Base-by-base conservation (phyloP, 2,329 filamentous ascomycete genomes). In the Cryphonectria parasitica region DNA sequence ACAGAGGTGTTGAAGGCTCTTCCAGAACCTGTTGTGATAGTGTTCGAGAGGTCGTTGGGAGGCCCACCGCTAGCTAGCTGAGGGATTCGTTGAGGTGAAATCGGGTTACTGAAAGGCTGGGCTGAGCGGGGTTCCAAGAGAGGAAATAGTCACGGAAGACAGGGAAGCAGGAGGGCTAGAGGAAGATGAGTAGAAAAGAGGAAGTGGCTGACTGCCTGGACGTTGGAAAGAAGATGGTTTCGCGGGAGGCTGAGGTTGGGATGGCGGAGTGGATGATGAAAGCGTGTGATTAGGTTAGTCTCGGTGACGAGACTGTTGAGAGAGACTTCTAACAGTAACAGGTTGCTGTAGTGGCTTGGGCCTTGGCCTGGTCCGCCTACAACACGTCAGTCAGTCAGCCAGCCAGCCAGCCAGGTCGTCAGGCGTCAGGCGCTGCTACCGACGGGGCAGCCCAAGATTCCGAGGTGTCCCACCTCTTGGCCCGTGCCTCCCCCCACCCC, bases 1-100 rank as follows among this genome's bases (percentile, higher is more conserved):
- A 77, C 86, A 80, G 54, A 75, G 71, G 70, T 74, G 75, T 74
- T 75, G 74, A 73, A 25, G 58, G 36, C n/a, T 36, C 11, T 31
- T 31, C 54, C 25, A 31, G 25, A 34, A 45, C 25, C 66, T 71
- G 58, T 62, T 60, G 65, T 41, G 69, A 70, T 75, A 76, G 71
- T 73, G 61, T 31, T 22, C 39, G 64, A 45, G 58, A 65, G 73
- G 69, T 68, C 41, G 54, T 67, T 54, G 66, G 65, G 22, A 64
- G 58, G 41, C 67, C 68, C 36, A 71, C 45, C 58, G 71, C 43
- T 61, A 61, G 45, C 56, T 69, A 66, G 70, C 36, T 52, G n/a
- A 49, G 54, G 39, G 64, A 60, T 68, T 28, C 49, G 61, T 58
- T 13, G 58, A 31, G 63, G 63, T 49, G 25, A 34, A 22, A 66